A percentile compares a stretch with the other conserved stretches of the same genome.
These are phyloP conservation scores for Rhizoclosmatium sp. DNA, from an alignment of 192 early-diverging fungal genomes.

Conservation along the genomic window DNA sequence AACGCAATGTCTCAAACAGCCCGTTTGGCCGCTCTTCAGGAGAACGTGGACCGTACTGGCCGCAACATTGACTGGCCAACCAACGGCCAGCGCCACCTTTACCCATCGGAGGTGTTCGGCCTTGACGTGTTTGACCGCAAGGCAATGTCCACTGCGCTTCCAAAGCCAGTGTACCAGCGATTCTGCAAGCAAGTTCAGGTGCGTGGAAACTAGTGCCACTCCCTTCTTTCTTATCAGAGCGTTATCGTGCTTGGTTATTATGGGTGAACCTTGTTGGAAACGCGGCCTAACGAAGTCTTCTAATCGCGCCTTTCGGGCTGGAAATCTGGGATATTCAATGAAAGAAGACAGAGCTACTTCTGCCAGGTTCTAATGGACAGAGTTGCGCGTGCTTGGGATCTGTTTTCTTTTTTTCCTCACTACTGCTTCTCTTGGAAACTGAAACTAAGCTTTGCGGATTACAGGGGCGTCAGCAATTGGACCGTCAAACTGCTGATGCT, in stretches of 20 bases:
- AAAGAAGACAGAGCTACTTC: not conserved
- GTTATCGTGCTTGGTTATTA: too few species aligned
- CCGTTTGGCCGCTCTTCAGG: constrained; percentile 64
- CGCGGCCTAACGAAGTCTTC: not conserved
- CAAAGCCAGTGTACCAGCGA: constrained; percentile 93
- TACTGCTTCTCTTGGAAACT: not conserved
- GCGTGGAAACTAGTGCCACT: not conserved
- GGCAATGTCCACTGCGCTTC: constrained; percentile 86
- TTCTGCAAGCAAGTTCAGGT: constrained; percentile 92
- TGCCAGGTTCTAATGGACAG: not conserved
- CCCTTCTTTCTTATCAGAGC: too few species aligned
- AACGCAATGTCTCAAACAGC: constrained; percentile 44
- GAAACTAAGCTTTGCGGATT: not conserved
- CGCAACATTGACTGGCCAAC: constrained; percentile 84
- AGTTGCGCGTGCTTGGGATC: not conserved
- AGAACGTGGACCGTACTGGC: constrained; percentile 67
- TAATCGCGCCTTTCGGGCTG: not conserved
- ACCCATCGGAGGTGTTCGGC: constrained; percentile 91
- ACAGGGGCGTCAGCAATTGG: constrained; percentile 86
- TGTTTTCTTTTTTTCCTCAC: constrained; percentile 2
- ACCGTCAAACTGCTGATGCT: constrained; percentile 95
- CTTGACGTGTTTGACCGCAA: constrained; percentile 94
- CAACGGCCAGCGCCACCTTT: constrained; percentile 74
- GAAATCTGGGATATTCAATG: too few species aligned
- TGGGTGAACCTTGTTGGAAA: not conserved